A percentile compares a stretch with the other conserved stretches of the same genome.
Conservation (phyloP, 2,329 filamentous ascomycete species). For the Calonectria crousiana region DNA sequence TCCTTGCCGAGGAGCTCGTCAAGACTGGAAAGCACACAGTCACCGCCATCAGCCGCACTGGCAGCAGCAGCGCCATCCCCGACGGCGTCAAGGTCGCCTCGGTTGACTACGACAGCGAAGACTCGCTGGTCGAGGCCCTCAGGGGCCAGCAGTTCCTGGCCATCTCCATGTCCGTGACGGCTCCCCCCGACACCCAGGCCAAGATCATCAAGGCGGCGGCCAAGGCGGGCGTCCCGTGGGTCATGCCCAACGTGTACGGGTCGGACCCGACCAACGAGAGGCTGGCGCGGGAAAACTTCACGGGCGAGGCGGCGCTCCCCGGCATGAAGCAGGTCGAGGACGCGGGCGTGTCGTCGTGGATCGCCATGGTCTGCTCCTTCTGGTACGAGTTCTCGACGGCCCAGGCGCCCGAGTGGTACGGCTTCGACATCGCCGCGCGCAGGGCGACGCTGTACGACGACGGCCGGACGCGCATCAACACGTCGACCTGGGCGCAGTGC, state of each 20-base stretch:
- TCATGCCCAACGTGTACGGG: constrained; percentile 67
- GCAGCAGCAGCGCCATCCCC: constrained; percentile 57
- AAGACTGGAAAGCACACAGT: constrained; percentile 62
- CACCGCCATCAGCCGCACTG: constrained; percentile 62
- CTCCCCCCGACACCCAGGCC: constrained; percentile 58
- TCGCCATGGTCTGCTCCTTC: constrained; percentile 65
- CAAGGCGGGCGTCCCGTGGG: constrained; percentile 64
- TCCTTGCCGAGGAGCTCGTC: constrained; percentile 56
- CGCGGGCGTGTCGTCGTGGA: constrained; percentile 55
- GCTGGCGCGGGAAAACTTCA: constrained; percentile 51
- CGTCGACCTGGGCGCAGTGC: constrained; percentile 70
- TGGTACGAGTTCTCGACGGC: constrained; percentile 68
- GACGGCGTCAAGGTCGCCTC: constrained; percentile 54
- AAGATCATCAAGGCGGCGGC: constrained; percentile 67
- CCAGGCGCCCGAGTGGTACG: constrained; percentile 53
- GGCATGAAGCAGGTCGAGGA: constrained; percentile 54
- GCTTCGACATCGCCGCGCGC: constrained; percentile 61
- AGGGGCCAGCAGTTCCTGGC: constrained; percentile 68
- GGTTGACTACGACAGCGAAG: constrained; percentile 59
- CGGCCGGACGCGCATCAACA: constrained; percentile 67
- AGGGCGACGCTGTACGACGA: constrained; percentile 65
- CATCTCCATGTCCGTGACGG: constrained; percentile 62
- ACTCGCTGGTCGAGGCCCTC: constrained; percentile 62
- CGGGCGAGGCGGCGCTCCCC: constrained; percentile 39
- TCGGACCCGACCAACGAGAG: constrained; percentile 53